Conservation (phyloP, 1,284 basidiomycete species). For the Sporisorium graminicola region DNA sequence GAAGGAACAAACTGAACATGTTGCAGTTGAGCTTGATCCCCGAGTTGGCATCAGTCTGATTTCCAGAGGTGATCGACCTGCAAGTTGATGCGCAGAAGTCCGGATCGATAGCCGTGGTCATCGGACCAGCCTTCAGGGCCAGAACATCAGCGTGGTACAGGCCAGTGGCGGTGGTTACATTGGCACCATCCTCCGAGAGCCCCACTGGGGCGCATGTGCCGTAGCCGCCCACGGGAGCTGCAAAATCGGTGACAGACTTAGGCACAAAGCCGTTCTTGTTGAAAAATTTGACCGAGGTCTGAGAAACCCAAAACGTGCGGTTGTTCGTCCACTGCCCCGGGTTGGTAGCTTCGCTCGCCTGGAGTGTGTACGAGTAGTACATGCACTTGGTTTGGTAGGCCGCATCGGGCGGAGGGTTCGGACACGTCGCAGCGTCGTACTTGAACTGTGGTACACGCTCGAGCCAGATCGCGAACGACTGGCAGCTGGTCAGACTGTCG, state of each 20-base stretch:
- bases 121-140: not conserved
- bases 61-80: not conserved
- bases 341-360: not conserved
- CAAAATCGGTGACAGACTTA: not conserved
- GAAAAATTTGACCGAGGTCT: not conserved
- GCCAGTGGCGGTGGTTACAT: not conserved
- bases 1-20: constrained; percentile 6
- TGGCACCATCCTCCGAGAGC: not conserved
- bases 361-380: constrained; percentile 4
- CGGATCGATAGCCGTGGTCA: not conserved
- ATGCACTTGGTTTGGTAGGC: constrained; percentile 7
- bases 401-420: not conserved
- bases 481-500: not conserved
- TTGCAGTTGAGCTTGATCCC: constrained; percentile 11
- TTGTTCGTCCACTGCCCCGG: constrained; percentile 8
- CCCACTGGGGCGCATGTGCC: not conserved
- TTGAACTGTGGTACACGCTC: not conserved
- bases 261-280: not conserved
- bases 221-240: not conserved
- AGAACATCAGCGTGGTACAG: not conserved
- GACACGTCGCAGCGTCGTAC: constrained; percentile 1
- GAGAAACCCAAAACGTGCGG: not conserved
- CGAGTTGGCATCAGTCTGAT: not conserved
- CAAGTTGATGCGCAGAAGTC: not conserved
- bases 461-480: constrained; percentile 7